Base-by-base conservation (phyloP, 805 yeast genomes). In the Sugiyamaella mastotermitis region DNA sequence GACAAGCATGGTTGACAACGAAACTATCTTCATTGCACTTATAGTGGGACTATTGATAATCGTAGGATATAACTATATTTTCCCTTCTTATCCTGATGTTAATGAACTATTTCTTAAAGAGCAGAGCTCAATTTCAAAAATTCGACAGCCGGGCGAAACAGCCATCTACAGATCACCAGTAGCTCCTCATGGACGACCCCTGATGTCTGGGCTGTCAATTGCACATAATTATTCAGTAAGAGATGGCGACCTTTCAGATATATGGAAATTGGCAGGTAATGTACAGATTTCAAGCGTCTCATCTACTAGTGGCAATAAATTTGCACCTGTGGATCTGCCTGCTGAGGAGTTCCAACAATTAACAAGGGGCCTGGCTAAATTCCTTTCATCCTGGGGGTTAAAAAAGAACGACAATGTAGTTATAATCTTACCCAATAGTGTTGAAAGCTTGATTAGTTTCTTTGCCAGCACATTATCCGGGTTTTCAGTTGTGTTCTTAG, bases 81-180 rank as follows among this genome's bases (percentile, higher is more conserved):
- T 28, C 30, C 50, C 46, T 27, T 43, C 40, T 30, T 49, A 38
- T 44, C 65, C 60, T 2, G 69, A 65, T 41, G 55, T 60, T 1
- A 64, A 64, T 34, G 60, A 57, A 5, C 38, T 48, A 26, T 52
- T 60, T 30, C 44, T 65, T 5, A 28, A 41, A 14, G 48, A 75
- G 48, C 96, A 87, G 57, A 72, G 94, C 1, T 68, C 77, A 15
- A 60, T 80, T 23, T 73, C 81, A 2, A 61, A 78, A 4, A 79
- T 84, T 1, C 66, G 94, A n/a, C 65, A 70, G 30, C 65, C 67
- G 4, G 67, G 72, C 35, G 94, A 87, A 56, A 74, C 88, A 11
- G 88, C 95, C 0, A 65, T 83, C 8, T 79, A 83, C 57, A 71
- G 92, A 46, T 80, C 86, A 35, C 76, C 76, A 32, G 77, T 81